These are phyloP conservation scores for Kockovaella imperatae DNA, from an alignment of 768 basidiomycete species.

Conservation along the genomic window DNA sequence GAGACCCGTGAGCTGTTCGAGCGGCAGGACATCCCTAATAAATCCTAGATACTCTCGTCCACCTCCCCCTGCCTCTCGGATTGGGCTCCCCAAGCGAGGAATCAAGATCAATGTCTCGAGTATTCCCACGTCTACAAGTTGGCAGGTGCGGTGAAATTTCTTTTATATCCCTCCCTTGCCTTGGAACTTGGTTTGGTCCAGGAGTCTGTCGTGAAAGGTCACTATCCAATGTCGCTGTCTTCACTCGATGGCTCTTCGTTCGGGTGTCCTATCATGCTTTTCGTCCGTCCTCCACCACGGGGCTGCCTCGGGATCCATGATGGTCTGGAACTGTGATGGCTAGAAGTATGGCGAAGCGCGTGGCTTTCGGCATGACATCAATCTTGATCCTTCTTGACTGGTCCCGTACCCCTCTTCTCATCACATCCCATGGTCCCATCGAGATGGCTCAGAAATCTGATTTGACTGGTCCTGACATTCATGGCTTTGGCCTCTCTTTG, in stretches of 20 bases:
- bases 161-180: conserved; percentile 10
- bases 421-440: too few relatives aligned
- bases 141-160: conserved; percentile 76
- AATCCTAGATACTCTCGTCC: conserved; percentile 9
- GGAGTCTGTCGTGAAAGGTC: not conserved
- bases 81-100: conserved; percentile 32
- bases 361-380: too few relatives aligned
- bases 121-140: conserved; percentile 88
- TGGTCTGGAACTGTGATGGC: too few relatives aligned
- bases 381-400: too few relatives aligned
- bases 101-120: conserved; percentile 73
- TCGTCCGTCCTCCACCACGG: too few relatives aligned
- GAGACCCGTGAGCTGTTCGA: not conserved
- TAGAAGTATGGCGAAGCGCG: too few relatives aligned
- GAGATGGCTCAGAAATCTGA: not conserved
- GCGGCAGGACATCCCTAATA: not conserved
- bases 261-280: too few relatives aligned
- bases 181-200: not conserved
- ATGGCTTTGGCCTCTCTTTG: conserved; percentile 1
- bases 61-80: conserved; percentile 18
- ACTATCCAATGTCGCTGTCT: too few relatives aligned
- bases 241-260: too few relatives aligned
- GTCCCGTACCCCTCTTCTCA: too few relatives aligned
- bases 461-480: not conserved
- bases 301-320: too few relatives aligned